Evolutionary conservation across 2,329 filamentous ascomycete species (phyloP), one percentile per base, ranked within the genome.

Genomic region (Aspergillus ustus): DNA sequence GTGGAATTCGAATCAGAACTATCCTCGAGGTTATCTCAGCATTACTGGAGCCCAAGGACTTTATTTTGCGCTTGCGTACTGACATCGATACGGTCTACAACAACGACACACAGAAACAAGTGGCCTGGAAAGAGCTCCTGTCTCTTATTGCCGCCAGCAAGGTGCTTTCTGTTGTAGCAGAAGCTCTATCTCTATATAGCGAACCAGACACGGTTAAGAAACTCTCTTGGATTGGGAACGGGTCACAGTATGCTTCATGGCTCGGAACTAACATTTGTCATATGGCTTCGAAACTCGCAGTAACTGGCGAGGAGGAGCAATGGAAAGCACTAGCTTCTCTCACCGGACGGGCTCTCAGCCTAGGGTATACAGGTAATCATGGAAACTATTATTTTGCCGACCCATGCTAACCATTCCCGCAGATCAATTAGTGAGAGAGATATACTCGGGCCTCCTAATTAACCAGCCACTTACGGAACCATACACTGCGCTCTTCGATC

Each of bases 351-450:
- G 82, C 86, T 1, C 78, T 94, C 61, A 88, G 85, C 31, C 75
- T 97, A 31, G 92, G 91, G 2, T 92, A 95, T 75, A 80, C 84
- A 57, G 89, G 91, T 91, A 81, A 72, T 43, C 31, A 50, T 45
- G 20, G 13, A 53, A 20, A 2, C 15, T 2, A 11, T 7, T 49
- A 2, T 11, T n/a, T 50, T n/a, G 19, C 9, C 11, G 49, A 11
- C 28, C 15, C 28, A 46, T 57, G 43, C 66, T 73, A 62, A 72
- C 34, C 29, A 20, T 22, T 48, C 2, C 52, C 2, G 1, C 66
- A 83, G 81, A 80, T 63, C 69, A 75, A 7, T 50, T 82, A 22
- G 70, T 80, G 2, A 72, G 70, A 22, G 73, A 79, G 43, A 64
- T 81, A n/a, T 82, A 79, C 52, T 66, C 65, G 4, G 68, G 67